These are phyloP conservation scores for Tetrapisispora taiwanensis DNA, from an alignment of 805 yeast species.

Conservation along the genomic window DNA sequence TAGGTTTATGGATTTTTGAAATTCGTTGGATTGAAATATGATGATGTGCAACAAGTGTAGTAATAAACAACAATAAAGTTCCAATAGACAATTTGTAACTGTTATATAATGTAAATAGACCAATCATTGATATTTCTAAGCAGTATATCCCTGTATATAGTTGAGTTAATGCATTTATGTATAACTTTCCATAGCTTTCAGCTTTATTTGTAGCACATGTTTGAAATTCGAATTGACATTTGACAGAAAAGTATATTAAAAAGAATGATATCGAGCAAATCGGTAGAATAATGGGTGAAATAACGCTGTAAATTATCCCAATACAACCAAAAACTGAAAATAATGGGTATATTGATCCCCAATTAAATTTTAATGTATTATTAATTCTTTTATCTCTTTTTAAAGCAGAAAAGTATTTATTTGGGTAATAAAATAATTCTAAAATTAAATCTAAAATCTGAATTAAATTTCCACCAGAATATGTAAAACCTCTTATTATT, in stretches of 20 bases:
- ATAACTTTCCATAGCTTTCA: slow-evolving; percentile 61
- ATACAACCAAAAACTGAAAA: slow-evolving; percentile 71
- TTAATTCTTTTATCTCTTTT: slow-evolving; percentile 38
- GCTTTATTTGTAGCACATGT: slow-evolving; percentile 42
- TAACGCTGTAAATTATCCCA: slow-evolving; percentile 65
- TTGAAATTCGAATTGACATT: slow-evolving; percentile 54
- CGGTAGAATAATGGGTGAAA: slow-evolving; percentile 67
- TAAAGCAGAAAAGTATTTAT: slow-evolving; percentile 53
- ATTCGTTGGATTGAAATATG: slow-evolving; percentile 30
- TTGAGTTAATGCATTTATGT: slow-evolving; percentile 67
- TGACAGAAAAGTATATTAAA: slow-evolving; percentile 53
- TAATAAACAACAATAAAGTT: slow-evolving; percentile 41
- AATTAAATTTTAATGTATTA: slow-evolving; percentile 39
- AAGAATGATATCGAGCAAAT: slow-evolving; percentile 49
- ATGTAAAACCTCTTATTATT: slow-evolving; percentile 62
- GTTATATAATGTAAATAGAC: slow-evolving; percentile 59
- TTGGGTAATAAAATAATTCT: slow-evolving; percentile 27
- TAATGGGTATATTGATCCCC: slow-evolving; percentile 75
- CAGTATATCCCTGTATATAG: slow-evolving; percentile 75
- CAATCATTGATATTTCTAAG: slow-evolving; percentile 67
- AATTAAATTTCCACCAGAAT: slow-evolving; percentile 61
- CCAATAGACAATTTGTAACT: slow-evolving; percentile 33
- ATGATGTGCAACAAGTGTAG: slow-evolving; percentile 50
- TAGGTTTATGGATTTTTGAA: slow-evolving; percentile 10
- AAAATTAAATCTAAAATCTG: slow-evolving; percentile 45